Evolutionary conservation across 306 rosid genomes (phyloP).

Genomic region (Psophocarpus tetragonolobus): DNA sequence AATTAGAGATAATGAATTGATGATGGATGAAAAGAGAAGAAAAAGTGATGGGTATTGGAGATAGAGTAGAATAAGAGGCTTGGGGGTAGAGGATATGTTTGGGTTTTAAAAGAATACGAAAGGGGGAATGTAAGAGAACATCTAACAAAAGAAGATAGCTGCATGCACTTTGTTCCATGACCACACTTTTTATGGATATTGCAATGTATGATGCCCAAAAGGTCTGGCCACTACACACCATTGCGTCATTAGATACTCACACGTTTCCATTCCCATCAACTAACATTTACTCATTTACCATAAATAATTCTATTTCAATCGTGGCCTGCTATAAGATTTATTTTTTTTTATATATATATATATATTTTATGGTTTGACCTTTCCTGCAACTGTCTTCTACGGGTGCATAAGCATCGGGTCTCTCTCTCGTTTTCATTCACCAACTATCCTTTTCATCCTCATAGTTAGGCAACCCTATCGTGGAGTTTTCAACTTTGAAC

Average conservation of each 20-base stretch:
- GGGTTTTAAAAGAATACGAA: conserved; percentile 16
- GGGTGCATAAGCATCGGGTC: conserved; percentile 13
- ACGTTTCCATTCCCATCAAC: not conserved
- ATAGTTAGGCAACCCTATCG: not conserved
- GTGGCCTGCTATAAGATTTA: not conserved
- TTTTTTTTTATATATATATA: too few species aligned
- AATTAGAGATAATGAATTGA: conserved; percentile 15
- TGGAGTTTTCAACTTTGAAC: conserved; percentile 8
- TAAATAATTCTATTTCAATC: not conserved
- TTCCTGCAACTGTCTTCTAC: conserved; percentile 7
- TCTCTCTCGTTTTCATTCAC: not conserved
- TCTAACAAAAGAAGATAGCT: conserved; percentile 1
- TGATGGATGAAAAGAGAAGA: not conserved
- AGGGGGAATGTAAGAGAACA: not conserved
- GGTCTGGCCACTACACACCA: not conserved
- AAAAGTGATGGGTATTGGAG: not conserved
- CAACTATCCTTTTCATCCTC: not conserved
- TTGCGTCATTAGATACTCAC: not conserved
- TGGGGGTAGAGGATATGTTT: not conserved
- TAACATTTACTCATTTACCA: not conserved
- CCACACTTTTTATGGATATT: conserved; percentile 17
- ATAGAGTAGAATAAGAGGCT: conserved; percentile 8
- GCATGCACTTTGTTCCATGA: conserved; percentile 26
- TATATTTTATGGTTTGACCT: not conserved
- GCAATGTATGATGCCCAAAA: conserved; percentile 5